A percentile compares a stretch with the other conserved stretches of the same genome.
phyloP scores from a whole-genome alignment of 352 stramenopile species.

The Globisporangium abappressorium region DNA sequence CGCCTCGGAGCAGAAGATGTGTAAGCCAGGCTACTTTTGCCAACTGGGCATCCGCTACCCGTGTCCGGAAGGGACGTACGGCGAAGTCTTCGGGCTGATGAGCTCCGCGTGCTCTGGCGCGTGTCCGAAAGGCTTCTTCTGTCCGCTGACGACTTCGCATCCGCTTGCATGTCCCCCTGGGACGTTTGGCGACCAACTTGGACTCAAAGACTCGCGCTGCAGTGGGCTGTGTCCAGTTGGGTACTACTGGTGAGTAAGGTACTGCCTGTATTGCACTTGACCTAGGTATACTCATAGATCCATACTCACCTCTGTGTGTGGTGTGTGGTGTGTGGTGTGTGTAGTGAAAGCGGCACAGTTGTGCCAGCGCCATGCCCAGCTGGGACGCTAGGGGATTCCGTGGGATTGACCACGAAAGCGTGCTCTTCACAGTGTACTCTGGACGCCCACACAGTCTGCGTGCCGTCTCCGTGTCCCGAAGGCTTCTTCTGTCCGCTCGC shows the following conservation, averaged over 20 bases:
- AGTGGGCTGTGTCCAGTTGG: constrained; percentile 48
- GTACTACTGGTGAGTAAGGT: constrained; percentile 44
- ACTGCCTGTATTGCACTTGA: too few relatives aligned
- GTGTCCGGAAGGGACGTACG: constrained; percentile 52
- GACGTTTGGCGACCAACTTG: constrained; percentile 34
- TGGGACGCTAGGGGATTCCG: constrained; percentile 35
- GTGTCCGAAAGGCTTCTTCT: constrained; percentile 59
- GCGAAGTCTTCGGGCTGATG: constrained; percentile 30
- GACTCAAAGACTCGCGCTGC: constrained; percentile 35
- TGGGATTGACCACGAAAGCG: constrained; percentile 37
- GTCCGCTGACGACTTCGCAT: constrained; percentile 38
- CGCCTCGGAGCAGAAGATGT: constrained; percentile 21
- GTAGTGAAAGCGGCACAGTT: constrained; percentile 35
- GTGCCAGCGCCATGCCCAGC: constrained; percentile 39
- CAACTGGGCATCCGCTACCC: constrained; percentile 46
- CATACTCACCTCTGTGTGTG: neutral
- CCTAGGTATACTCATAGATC: too few relatives aligned
- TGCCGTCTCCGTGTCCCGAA: constrained; percentile 44
- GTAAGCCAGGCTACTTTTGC: constrained; percentile 69
- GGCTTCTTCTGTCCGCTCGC: constrained; percentile 61
- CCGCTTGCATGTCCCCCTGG: constrained; percentile 50
- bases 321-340: neutral
- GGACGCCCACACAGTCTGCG: constrained; percentile 24
- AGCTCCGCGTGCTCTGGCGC: constrained; percentile 31
- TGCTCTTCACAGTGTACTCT: constrained; percentile 47